phyloP scores from a whole-genome alignment of 2,329 filamentous ascomycete genomes.

The Blastomyces gilchristii region DNA sequence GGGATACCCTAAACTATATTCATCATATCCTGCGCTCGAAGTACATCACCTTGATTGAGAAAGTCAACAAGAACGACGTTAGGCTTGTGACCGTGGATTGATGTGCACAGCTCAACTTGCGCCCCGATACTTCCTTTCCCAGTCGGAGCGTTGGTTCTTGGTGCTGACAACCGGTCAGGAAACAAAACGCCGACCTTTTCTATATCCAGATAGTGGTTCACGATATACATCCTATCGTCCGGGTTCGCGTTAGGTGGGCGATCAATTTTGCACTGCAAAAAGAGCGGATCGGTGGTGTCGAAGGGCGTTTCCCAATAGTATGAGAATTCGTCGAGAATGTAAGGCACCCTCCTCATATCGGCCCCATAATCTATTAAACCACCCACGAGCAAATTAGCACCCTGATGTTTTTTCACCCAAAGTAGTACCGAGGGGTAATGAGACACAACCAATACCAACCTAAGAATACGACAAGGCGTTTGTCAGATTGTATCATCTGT shows the following conservation, averaged over 20 bases:
- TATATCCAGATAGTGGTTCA: slow-evolving; percentile 41
- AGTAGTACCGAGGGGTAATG: background rate
- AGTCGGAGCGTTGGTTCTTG: slow-evolving; percentile 35
- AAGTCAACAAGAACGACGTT: slow-evolving; percentile 39
- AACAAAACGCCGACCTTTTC: slow-evolving; percentile 34
- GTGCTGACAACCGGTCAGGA: slow-evolving; percentile 33
- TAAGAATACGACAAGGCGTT: slow-evolving; percentile 36
- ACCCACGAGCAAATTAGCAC: background rate
- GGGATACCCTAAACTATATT: slow-evolving; percentile 27
- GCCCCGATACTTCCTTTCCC: slow-evolving; percentile 37
- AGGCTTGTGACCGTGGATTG: slow-evolving; percentile 30
- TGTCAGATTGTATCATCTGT: slow-evolving; percentile 33
- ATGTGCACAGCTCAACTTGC: slow-evolving; percentile 32
- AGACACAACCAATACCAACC: slow-evolving; percentile 20
- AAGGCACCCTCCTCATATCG: slow-evolving; percentile 30
- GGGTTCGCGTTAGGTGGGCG: slow-evolving; percentile 31
- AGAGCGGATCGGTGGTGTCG: slow-evolving; percentile 32
- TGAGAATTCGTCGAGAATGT: slow-evolving; percentile 35
- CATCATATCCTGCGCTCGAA: slow-evolving; percentile 31
- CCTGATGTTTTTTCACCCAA: background rate
- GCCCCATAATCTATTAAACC: slow-evolving; percentile 31
- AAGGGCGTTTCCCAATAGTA: slow-evolving; percentile 42
- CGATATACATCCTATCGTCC: slow-evolving; percentile 37
- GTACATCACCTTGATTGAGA: slow-evolving; percentile 37
- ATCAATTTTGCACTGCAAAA: slow-evolving; percentile 36